Base-by-base conservation (phyloP, 108 stramenopile genomes). In the Mayamaea pseudoterrestris region DNA sequence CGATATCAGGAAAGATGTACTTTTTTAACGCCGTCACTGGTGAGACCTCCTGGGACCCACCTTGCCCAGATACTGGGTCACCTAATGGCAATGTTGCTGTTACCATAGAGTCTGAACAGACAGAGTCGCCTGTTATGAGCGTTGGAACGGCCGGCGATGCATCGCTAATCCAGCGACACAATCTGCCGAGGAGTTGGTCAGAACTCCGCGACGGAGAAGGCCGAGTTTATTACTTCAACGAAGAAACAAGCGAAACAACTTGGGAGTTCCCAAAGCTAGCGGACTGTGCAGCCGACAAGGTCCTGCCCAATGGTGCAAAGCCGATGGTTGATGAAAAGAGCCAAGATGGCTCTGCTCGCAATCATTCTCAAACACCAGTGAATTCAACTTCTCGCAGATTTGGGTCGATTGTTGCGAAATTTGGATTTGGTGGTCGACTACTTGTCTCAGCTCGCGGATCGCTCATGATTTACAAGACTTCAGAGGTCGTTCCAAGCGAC, bases 381-480 rank as follows among this genome's bases (percentile, higher is more conserved):
- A n/a, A n/a, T n/a, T n/a, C n/a, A n/a, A n/a, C n/a, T n/a, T n/a
- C n/a, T n/a, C n/a, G n/a, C n/a, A n/a, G n/a, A n/a, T n/a, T n/a
- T n/a, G n/a, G n/a, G n/a, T n/a, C n/a, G n/a, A n/a, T n/a, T 20
- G 43, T 76, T 27, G 74, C 72, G 7, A 46, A 59, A 3, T 80
- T 80, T 67, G 78, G 74, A n/a, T 80, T 80, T 48, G 78, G 78
- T 20, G 78, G 78, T 3, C 68, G 46, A 39, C 31, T 77, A 11
- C 73, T 66, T 44, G 76, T 77, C 3, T 21, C 47, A 7, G 32
- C 4, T 22, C 44, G 2, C 14, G 27, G 26, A n/a, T 21, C 44
- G 44, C 21, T 45, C 8, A 8, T 20, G 3, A 27, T 54, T 30
- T 30, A 43, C 14, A 29, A n/a, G 14, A 28, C 27, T 6, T 20